These are phyloP conservation scores for Aspergillus wentii DNA, from an alignment of 495 filamentous ascomycete species.

Conservation along the genomic window DNA sequence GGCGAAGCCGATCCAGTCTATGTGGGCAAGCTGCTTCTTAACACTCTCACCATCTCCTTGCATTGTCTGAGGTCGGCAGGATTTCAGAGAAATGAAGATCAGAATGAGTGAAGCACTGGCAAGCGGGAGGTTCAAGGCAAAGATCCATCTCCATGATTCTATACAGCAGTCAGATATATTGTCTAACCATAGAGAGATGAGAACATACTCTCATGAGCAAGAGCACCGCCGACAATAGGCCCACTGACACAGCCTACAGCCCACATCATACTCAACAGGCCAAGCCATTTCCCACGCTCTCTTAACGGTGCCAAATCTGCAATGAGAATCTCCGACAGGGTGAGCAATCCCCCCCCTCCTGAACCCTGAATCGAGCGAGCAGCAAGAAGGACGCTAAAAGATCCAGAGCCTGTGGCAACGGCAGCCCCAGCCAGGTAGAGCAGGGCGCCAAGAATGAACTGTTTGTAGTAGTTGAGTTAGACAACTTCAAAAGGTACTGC, in stretches of 20 bases:
- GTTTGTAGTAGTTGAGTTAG: no score
- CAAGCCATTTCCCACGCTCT: conserved; percentile 29
- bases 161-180: no score
- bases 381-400: conserved; percentile 26
- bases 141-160: conserved; percentile 48
- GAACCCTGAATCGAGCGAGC: conserved; percentile 30
- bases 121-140: conserved; percentile 62
- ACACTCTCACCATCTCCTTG: no score
- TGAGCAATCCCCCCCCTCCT: conserved; percentile 27
- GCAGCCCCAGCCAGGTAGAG: conserved; percentile 41
- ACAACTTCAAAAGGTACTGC: no score
- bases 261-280: conserved; percentile 17
- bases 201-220: conserved; percentile 32
- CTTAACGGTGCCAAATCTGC: conserved; percentile 36
- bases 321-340: conserved; percentile 28
- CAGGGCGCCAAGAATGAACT: no score
- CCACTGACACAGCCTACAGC: conserved; percentile 25
- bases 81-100: conserved; percentile 42
- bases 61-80: no score
- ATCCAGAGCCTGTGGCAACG: conserved; percentile 27
- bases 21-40: conserved; percentile 26
- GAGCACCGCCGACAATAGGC: conserved; percentile 29
- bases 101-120: conserved; percentile 43
- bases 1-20: conserved; percentile 53
- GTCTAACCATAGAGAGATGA: background rate